Percentiles rank a stretch among this genome's conserved stretches.
Evolutionary conservation across 345 rosid species (phyloP).

Genomic region (Garcia nutans): DNA sequence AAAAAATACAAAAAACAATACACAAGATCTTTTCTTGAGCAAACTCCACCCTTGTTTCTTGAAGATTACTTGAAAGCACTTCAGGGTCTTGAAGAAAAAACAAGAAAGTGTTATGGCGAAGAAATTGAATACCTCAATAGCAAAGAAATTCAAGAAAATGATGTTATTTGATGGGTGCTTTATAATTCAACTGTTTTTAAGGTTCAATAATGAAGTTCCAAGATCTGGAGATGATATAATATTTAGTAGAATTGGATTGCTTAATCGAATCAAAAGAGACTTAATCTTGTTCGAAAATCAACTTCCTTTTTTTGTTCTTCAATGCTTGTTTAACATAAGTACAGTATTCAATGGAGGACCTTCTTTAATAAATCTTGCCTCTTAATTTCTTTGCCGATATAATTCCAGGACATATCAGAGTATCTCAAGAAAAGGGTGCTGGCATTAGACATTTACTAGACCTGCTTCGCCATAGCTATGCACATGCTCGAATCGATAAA

Average conservation of each 20-base stretch:
- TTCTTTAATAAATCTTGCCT: background rate
- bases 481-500: background rate
- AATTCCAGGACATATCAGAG: background rate
- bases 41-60: background rate
- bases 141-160: constrained; percentile 4
- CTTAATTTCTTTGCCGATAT: background rate
- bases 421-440: background rate
- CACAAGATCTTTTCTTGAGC: background rate
- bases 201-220: background rate
- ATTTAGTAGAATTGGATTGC: background rate
- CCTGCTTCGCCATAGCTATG: background rate
- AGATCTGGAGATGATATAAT: background rate
- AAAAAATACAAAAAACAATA: background rate
- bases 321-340: background rate
- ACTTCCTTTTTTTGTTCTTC: background rate
- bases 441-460: background rate
- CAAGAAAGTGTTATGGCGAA: background rate
- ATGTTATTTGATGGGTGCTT: background rate
- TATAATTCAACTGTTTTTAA: background rate
- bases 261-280: background rate
- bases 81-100: background rate
- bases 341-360: constrained; percentile 3
- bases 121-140: background rate
- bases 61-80: constrained; percentile 5
- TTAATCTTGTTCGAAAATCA: background rate